These are phyloP conservation scores for Rhododendron kiyosumense DNA, from an alignment of 148 eudicot genomes.

Conservation along the genomic window DNA sequence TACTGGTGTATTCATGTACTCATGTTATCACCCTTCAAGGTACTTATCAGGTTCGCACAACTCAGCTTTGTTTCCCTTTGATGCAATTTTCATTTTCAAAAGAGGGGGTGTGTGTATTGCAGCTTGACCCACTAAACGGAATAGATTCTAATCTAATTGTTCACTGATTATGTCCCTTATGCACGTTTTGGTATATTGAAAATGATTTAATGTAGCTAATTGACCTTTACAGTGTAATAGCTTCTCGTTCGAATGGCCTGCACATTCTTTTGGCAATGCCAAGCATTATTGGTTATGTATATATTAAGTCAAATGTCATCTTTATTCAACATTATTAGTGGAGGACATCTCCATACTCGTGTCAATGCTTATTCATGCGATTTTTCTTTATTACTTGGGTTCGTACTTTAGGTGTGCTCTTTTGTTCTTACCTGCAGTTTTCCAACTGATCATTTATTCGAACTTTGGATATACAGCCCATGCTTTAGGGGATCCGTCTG, in stretches of 20 bases:
- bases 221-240: background rate
- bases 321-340: background rate
- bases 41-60: slow-evolving; percentile 65
- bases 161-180: background rate
- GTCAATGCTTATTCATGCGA: background rate
- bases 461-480: slow-evolving; percentile 45
- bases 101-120: background rate
- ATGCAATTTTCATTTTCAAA: background rate
- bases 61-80: slow-evolving; percentile 14
- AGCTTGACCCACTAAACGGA: background rate
- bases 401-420: background rate
- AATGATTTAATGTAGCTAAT: background rate
- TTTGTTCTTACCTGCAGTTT: background rate
- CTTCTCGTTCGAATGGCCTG: background rate
- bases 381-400: background rate
- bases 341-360: background rate
- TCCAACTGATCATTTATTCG: slow-evolving; percentile 14
- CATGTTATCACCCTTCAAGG: slow-evolving; percentile 51
- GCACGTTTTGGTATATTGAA: background rate
- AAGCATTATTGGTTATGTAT: background rate
- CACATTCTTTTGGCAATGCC: background rate
- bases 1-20: slow-evolving; percentile 37
- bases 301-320: background rate
- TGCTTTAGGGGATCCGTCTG: slow-evolving; percentile 90
- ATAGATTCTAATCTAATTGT: background rate